phyloP scores from a whole-genome alignment of 345 rosid species.

The Draba incana region DNA sequence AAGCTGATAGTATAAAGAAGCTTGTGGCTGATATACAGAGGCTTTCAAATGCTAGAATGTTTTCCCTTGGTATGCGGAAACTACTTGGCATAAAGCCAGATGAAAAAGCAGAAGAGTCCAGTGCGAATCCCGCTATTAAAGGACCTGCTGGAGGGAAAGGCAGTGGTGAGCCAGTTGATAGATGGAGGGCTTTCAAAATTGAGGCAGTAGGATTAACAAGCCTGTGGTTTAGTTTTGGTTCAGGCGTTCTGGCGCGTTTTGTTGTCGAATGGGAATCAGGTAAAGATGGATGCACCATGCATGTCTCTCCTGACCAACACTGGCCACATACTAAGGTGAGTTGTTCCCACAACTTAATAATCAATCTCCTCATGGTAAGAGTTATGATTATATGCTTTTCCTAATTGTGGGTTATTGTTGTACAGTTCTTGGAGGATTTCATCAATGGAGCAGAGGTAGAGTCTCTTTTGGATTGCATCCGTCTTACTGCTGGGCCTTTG shows the following conservation, averaged over 20 bases:
- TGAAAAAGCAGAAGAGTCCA: slow-evolving; percentile 69
- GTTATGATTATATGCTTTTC: not conserved
- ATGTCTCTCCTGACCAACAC: slow-evolving; percentile 97
- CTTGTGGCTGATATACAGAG: slow-evolving; percentile 89
- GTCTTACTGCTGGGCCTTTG: slow-evolving; percentile 95
- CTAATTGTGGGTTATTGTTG: slow-evolving; percentile 24
- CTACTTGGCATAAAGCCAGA: slow-evolving; percentile 90
- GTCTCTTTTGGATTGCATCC: slow-evolving; percentile 96
- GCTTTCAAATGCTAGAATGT: slow-evolving; percentile 96
- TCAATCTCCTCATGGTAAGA: slow-evolving; percentile 11
- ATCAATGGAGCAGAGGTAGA: slow-evolving; percentile 96
- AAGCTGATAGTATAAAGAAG: slow-evolving; percentile 86
- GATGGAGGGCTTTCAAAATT: slow-evolving; percentile 87
- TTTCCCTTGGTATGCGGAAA: slow-evolving; percentile 91
- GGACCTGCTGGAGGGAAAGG: slow-evolving; percentile 59
- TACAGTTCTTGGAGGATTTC: slow-evolving; percentile 88
- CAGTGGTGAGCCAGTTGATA: slow-evolving; percentile 69
- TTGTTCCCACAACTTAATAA: slow-evolving; percentile 8
- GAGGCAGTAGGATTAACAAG: slow-evolving; percentile 97
- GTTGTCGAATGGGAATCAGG: slow-evolving; percentile 99
- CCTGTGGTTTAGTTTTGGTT: slow-evolving; percentile 96
- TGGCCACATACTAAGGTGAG: slow-evolving; percentile 99
- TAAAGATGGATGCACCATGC: slow-evolving; percentile 99
- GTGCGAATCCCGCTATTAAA: slow-evolving; percentile 55
- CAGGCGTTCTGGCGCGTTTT: slow-evolving; percentile 88